phyloP scores from a whole-genome alignment of 495 filamentous ascomycete genomes.

The Trichoderma reesei region DNA sequence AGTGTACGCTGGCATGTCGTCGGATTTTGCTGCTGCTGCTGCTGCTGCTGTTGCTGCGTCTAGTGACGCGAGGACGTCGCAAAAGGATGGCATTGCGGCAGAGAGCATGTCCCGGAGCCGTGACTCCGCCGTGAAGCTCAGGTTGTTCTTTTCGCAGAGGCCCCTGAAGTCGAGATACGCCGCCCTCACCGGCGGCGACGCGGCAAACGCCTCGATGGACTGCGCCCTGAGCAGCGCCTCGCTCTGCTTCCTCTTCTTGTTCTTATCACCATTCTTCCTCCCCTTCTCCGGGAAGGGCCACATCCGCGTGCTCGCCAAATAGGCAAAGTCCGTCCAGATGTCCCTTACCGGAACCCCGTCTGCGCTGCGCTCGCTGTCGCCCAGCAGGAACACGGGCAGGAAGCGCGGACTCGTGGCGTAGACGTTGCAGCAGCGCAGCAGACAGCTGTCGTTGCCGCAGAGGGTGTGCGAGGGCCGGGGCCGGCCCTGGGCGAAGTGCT shows the following conservation, averaged over 20 bases:
- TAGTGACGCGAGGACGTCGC: not conserved
- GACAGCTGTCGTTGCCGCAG: not conserved
- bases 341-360: not conserved
- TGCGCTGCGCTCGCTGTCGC: not conserved
- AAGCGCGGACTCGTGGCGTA: not conserved
- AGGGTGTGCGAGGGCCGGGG: not conserved
- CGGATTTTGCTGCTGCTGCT: not conserved
- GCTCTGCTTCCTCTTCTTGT: not conserved
- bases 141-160: not conserved
- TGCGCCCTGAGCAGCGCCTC: not conserved
- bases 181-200: not conserved
- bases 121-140: not conserved
- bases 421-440: constrained; percentile 1
- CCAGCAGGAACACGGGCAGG: not conserved
- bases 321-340: not conserved
- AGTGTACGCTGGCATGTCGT: not conserved
- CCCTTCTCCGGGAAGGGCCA: not conserved
- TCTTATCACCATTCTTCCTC: no score
- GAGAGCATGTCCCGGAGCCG: not conserved
- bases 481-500: not conserved
- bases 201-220: not conserved
- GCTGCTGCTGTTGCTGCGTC: not conserved
- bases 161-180: not conserved
- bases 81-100: not conserved
- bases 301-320: not conserved